Percentiles rank a stretch among this genome's conserved stretches.
These are phyloP conservation scores for Phytophthora idaei DNA, from an alignment of 352 stramenopile species.

Conservation along the genomic window DNA sequence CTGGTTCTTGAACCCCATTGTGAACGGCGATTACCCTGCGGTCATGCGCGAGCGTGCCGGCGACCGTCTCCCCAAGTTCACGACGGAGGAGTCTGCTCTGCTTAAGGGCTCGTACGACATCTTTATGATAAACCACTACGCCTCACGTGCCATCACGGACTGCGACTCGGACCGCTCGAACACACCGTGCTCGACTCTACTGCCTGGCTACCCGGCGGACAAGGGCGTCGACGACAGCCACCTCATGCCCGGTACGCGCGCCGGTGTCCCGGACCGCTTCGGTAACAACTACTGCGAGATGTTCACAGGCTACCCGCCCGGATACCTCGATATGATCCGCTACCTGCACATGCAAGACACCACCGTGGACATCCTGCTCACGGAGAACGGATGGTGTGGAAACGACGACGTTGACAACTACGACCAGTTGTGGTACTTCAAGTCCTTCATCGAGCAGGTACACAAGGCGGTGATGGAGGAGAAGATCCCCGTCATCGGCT, in stretches of 20 bases:
- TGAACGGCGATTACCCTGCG: slow-evolving; percentile 89
- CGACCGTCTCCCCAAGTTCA: slow-evolving; percentile 90
- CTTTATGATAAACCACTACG: slow-evolving; percentile 97
- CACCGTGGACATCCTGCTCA: slow-evolving; percentile 47
- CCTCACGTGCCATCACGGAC: slow-evolving; percentile 63
- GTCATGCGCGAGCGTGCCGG: slow-evolving; percentile 89
- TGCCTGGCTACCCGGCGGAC: slow-evolving; percentile 45
- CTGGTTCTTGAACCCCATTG: slow-evolving; percentile 93
- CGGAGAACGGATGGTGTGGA: slow-evolving; percentile 56
- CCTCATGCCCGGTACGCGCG: slow-evolving; percentile 53
- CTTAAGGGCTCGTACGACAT: slow-evolving; percentile 92
- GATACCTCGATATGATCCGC: slow-evolving; percentile 49
- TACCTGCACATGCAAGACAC: slow-evolving; percentile 47
- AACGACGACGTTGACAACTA: slow-evolving; percentile 47
- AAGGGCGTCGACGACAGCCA: slow-evolving; percentile 55
- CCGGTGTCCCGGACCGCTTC: slow-evolving; percentile 37
- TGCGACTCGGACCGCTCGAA: slow-evolving; percentile 45
- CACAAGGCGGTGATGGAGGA: slow-evolving; percentile 47
- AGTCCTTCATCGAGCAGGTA: slow-evolving; percentile 44
- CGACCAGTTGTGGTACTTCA: slow-evolving; percentile 49
- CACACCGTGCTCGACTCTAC: slow-evolving; percentile 32
- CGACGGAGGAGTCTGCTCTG: slow-evolving; percentile 66
- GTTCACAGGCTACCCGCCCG: slow-evolving; percentile 48
- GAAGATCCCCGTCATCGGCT: slow-evolving; percentile 40
- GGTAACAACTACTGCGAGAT: slow-evolving; percentile 47